Evolutionary conservation across 148 eudicot species (phyloP), one percentile per base, ranked within the genome.

Genomic region (Agrostemma githago): DNA sequence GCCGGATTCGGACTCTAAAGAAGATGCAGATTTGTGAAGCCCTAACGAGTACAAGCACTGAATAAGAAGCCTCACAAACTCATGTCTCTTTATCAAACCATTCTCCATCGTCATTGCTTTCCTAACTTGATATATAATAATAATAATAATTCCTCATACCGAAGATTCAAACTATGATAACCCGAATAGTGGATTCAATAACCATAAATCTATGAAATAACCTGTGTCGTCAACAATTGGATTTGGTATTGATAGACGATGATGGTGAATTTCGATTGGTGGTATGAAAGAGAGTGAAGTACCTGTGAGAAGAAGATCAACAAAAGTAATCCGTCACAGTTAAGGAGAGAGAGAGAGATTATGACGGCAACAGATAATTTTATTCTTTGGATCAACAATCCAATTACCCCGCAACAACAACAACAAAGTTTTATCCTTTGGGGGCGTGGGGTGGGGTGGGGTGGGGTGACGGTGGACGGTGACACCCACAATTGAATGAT

Each of bases 31-130:
- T n/a, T 85, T 88, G 5, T 75, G 62, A 74, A 83, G 88, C 15
- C 97, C 98, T 64, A 91, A 80, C 6, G 92, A 87, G 64, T 85
- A 71, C 59, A 94, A 81, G 70, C 92, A 88, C 73, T 94, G 97
- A 61, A 85, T 84, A 57, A 94, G 89, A 48, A 90, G 76, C 72
- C 96, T 85, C 39, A 94, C 89, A 78, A 94, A 85, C 73, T 94
- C 97, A 77, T 86, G 84, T 83, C 74, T 87, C 82, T 81, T 94
- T 58, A 94, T 86, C 70, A 85, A 70, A 65, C 89, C 90, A 40
- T 71, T 76, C 74, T 86, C 94, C 92, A 86, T 86, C 56, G 34
- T 66, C 82, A 66, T 79, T n/a, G 67, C 62, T 58, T 59, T 70
- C 71, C 62, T 71, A 81, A 59, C 2, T 61, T 34, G 37, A n/a